phyloP scores from a whole-genome alignment of 192 early-diverging fungal genomes.

The Dimargaris xerosporica region DNA sequence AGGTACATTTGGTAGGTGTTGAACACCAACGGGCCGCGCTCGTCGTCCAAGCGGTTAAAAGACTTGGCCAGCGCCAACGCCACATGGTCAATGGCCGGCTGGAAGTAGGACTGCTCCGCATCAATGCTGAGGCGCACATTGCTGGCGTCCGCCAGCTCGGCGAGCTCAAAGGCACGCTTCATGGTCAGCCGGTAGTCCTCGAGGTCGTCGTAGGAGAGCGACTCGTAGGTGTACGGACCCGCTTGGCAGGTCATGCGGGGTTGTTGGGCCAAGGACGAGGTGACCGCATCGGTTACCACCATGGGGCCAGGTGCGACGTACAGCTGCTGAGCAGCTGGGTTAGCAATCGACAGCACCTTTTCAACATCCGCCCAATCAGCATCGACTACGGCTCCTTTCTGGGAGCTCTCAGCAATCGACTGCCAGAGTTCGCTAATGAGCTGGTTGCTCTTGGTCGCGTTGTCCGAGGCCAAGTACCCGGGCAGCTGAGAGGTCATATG shows the following conservation, averaged over 20 bases:
- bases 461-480: conserved; percentile 19
- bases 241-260: conserved; percentile 13
- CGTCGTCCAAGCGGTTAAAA: conserved; percentile 39
- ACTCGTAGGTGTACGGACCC: conserved; percentile 12
- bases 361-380: conserved; percentile 52
- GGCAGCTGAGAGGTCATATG: conserved; percentile 19
- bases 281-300: no score
- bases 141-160: conserved; percentile 37
- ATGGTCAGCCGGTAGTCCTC: conserved; percentile 53
- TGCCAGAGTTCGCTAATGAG: not conserved
- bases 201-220: conserved; percentile 35
- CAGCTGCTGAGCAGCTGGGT: conserved; percentile 32
- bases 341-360: conserved; percentile 46
- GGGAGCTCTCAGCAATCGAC: conserved; percentile 26
- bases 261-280: conserved; percentile 11
- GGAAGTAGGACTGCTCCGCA: conserved; percentile 89
- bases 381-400: conserved; percentile 21
- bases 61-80: conserved; percentile 48
- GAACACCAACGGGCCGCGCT: conserved; percentile 51
- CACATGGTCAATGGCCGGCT: conserved; percentile 78
- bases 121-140: conserved; percentile 75
- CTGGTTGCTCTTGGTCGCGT: not conserved
- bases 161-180: conserved; percentile 49
- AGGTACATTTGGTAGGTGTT: conserved; percentile 98
- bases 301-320: no score